Conservation (phyloP, 2,329 filamentous ascomycete genomes). For the Cercospora brassicicola region DNA sequence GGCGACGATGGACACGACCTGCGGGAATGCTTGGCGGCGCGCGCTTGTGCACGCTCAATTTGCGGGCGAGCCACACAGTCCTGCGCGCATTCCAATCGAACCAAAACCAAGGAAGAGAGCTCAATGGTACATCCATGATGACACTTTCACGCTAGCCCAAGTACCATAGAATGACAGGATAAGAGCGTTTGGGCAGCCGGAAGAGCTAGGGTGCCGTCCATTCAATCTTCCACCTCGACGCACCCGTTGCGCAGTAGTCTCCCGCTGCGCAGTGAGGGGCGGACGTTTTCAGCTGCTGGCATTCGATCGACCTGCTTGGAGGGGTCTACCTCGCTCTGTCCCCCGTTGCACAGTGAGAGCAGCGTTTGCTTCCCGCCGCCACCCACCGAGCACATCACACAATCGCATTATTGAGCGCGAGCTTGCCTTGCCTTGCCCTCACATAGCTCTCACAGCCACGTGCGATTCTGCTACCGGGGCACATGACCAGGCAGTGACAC, state of each 20-base stretch:
- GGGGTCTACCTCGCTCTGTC: neutral
- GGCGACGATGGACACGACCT: neutral
- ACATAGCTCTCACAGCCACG: neutral
- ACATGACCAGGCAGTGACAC: neutral
- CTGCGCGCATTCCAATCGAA: neutral
- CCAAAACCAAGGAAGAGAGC: slow-evolving; percentile 1
- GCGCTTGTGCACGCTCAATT: neutral
- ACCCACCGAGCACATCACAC: neutral
- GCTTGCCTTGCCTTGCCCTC: neutral
- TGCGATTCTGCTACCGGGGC: neutral
- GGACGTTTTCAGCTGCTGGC: neutral
- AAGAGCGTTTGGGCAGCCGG: neutral
- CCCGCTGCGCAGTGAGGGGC: neutral
- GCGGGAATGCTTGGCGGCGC: neutral
- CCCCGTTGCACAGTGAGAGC: neutral
- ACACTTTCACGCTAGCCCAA: neutral
- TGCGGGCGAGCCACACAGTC: neutral
- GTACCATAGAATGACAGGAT: neutral
- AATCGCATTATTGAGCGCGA: neutral
- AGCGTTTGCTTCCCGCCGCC: neutral
- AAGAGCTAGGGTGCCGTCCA: neutral
- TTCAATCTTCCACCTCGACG: neutral
- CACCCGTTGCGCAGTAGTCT: slow-evolving; percentile 3
- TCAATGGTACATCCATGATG: neutral
- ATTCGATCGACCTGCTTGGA: neutral